These are phyloP conservation scores for Zygoascus sp. DNA, from an alignment of 1,139 yeast species.

Conservation along the genomic window DNA sequence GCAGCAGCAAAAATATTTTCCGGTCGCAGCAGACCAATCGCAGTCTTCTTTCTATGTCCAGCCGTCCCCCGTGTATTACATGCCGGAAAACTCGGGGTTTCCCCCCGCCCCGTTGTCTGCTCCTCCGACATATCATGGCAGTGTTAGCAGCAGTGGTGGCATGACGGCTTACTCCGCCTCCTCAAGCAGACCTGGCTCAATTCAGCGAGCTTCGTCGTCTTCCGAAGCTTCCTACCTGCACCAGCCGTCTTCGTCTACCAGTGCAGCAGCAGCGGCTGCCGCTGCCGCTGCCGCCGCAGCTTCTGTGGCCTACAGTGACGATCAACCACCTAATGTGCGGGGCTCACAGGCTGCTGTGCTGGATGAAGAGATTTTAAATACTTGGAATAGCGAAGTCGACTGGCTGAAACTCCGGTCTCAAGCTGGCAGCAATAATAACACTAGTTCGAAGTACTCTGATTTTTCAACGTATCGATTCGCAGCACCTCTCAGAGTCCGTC, in stretches of 20 bases:
- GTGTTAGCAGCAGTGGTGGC: background rate
- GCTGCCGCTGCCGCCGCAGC: background rate
- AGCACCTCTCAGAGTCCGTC: background rate
- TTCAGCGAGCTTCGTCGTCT: background rate
- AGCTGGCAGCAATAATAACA: slow-evolving; percentile 5
- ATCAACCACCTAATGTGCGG: background rate
- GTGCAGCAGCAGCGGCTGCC: no score
- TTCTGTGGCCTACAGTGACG: background rate
- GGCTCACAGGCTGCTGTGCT: background rate
- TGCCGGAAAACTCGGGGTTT: background rate
- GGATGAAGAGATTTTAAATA: slow-evolving; percentile 5
- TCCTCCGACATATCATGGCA: background rate
- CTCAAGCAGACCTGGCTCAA: background rate
- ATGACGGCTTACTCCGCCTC: no score
- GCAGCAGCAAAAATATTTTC: background rate
- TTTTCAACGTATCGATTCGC: background rate
- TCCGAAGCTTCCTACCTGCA: background rate
- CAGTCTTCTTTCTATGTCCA: background rate
- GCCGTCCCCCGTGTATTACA: background rate
- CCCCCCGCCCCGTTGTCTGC: background rate
- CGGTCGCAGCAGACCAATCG: background rate
- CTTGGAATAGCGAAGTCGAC: slow-evolving; percentile 9
- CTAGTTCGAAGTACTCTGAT: slow-evolving; percentile 2
- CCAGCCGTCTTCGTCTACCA: no score
- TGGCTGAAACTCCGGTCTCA: background rate